phyloP scores from a whole-genome alignment of 2,329 filamentous ascomycete species.

The Sporothrix variecibatus region DNA sequence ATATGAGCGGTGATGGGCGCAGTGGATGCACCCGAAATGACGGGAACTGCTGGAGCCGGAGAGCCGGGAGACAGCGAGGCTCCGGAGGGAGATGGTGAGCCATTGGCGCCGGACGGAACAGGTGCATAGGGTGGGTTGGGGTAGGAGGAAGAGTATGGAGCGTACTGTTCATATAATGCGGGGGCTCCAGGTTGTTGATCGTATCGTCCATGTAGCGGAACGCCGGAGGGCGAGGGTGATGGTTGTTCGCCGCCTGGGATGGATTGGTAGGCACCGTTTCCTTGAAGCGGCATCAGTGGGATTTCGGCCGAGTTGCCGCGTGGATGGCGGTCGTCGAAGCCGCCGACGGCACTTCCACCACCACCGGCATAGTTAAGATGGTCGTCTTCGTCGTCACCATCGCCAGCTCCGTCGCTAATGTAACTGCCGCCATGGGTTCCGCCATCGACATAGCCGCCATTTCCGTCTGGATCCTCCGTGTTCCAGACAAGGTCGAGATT shows the following conservation, averaged over 20 bases:
- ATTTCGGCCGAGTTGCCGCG: slow-evolving; percentile 17
- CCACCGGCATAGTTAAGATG: neutral
- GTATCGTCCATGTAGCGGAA: neutral
- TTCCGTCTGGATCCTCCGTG: slow-evolving; percentile 22
- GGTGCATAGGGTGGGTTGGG: neutral
- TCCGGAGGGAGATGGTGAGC: slow-evolving; percentile 4
- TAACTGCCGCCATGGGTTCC: neutral
- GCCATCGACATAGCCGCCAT: slow-evolving; percentile 20
- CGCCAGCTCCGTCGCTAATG: neutral
- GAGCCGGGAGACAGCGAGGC: slow-evolving; percentile 15
- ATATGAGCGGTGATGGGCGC: neutral
- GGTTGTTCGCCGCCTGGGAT: slow-evolving; percentile 8
- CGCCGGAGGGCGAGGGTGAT: neutral
- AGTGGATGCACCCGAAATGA: neutral
- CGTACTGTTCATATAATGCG: neutral
- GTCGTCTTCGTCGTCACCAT: neutral
- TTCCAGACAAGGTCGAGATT: slow-evolving; percentile 36
- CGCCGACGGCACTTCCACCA: neutral
- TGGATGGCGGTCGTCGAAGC: neutral
- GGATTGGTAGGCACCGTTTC: slow-evolving; percentile 6
- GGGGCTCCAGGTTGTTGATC: neutral
- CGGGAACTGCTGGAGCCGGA: neutral
- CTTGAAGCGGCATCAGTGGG: neutral
- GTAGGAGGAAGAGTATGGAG: neutral
- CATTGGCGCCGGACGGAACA: neutral